Evolutionary conservation across 495 filamentous ascomycete genomes (phyloP).

Genomic region (Daldinia caldariorum): DNA sequence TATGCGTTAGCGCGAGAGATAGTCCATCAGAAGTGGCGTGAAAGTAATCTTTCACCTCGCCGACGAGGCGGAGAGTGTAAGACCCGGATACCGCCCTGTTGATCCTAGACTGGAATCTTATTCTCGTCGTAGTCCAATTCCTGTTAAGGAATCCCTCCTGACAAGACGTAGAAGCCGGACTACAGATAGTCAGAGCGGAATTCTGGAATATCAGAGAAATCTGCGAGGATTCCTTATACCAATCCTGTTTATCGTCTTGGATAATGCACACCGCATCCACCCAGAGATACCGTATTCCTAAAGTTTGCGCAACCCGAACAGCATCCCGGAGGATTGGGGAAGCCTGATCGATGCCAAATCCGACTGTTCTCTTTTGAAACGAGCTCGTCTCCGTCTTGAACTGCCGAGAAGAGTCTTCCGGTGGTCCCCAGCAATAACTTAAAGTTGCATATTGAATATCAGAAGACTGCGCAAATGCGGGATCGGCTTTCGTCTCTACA

Average conservation of each 20-base stretch:
- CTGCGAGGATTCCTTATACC: constrained; percentile 25
- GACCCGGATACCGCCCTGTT: not conserved
- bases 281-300: constrained; percentile 33
- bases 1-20: not conserved
- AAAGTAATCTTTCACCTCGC: not conserved
- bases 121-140: not conserved
- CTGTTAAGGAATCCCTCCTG: not conserved
- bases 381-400: constrained; percentile 29
- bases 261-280: constrained; percentile 37
- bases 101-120: not conserved
- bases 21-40: constrained; percentile 1
- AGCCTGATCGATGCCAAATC: not conserved
- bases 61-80: not conserved
- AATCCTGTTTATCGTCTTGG: constrained; percentile 28
- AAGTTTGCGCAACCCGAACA: constrained; percentile 7
- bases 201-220: constrained; percentile 31
- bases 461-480: not conserved
- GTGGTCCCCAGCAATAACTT: constrained; percentile 30
- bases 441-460: constrained; percentile 16
- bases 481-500: not conserved
- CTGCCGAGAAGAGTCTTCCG: constrained; percentile 13
- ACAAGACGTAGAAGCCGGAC: constrained; percentile 25
- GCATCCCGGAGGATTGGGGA: constrained; percentile 3
- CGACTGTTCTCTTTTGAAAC: not conserved
- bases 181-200: constrained; percentile 25